Percentiles rank a stretch among this genome's conserved stretches.
Conservation (phyloP, 2,329 filamentous ascomycete genomes). For the Lachnellula cervina region DNA sequence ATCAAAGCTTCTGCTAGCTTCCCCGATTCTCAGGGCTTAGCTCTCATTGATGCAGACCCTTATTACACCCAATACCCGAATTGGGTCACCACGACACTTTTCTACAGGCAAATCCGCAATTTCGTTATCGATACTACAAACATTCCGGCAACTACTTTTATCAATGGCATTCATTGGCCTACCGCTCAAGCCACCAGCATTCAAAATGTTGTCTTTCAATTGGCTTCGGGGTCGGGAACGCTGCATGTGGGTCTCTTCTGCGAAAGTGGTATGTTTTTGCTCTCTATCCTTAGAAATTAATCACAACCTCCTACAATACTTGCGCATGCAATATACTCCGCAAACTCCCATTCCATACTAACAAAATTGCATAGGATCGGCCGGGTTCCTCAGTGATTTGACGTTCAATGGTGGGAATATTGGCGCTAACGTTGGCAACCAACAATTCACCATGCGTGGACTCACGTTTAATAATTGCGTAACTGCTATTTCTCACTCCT, state of each 20-base stretch:
- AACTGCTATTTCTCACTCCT: slow-evolving; percentile 52
- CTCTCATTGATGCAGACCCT: slow-evolving; percentile 79
- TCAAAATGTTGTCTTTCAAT: slow-evolving; percentile 57
- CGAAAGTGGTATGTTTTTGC: slow-evolving; percentile 40
- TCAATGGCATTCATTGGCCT: slow-evolving; percentile 47
- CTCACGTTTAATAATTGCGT: slow-evolving; percentile 38
- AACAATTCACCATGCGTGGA: slow-evolving; percentile 59
- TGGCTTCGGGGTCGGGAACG: slow-evolving; percentile 42
- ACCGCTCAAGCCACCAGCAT: slow-evolving; percentile 53
- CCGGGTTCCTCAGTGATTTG: slow-evolving; percentile 55
- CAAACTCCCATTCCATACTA: not conserved
- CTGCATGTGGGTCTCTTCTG: slow-evolving; percentile 56
- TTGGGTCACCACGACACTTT: slow-evolving; percentile 69
- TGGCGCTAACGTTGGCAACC: slow-evolving; percentile 56
- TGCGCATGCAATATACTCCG: slow-evolving; percentile 14
- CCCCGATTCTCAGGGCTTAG: slow-evolving; percentile 56
- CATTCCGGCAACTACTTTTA: slow-evolving; percentile 23
- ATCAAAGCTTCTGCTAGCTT: slow-evolving; percentile 70
- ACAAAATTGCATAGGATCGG: slow-evolving; percentile 36
- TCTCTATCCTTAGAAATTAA: not conserved
- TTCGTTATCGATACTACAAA: slow-evolving; percentile 53
- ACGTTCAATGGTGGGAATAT: slow-evolving; percentile 56
- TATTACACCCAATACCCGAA: slow-evolving; percentile 65
- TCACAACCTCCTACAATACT: not conserved
- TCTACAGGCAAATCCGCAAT: slow-evolving; percentile 61